Evolutionary conservation across 345 rosid species (phyloP).

Genomic region (Syzygium aromaticum): DNA sequence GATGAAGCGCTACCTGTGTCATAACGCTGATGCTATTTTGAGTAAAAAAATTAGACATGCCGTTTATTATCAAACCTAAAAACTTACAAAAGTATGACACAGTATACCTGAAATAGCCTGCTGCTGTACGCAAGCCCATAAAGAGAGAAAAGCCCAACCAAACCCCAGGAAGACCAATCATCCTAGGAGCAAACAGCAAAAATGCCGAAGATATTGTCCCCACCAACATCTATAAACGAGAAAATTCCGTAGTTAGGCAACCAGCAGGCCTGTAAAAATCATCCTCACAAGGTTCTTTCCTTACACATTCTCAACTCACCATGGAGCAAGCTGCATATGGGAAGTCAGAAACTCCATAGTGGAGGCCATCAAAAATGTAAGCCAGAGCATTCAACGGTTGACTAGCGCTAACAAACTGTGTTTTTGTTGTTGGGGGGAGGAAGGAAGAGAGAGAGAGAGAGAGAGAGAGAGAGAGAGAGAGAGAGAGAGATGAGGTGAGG

Average conservation of each 20-base stretch:
- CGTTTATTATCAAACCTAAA: not conserved
- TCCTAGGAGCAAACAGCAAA: slow-evolving; percentile 49
- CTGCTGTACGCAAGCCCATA: slow-evolving; percentile 74
- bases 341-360: slow-evolving; percentile 91
- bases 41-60: not conserved
- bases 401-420: slow-evolving; percentile 77
- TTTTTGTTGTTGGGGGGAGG: not conserved
- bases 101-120: slow-evolving; percentile 66
- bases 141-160: slow-evolving; percentile 87
- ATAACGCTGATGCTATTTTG: not conserved
- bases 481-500: not conserved
- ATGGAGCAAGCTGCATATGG: slow-evolving; percentile 79
- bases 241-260: not conserved
- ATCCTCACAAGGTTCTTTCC: not conserved
- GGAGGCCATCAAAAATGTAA: slow-evolving; percentile 89
- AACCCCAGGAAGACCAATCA: slow-evolving; percentile 70
- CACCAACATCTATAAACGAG: slow-evolving; percentile 50
- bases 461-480: accelerated
- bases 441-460: too few relatives aligned
- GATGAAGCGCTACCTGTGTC: not conserved
- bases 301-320: slow-evolving; percentile 26
- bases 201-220: slow-evolving; percentile 58
- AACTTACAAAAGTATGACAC: not conserved
- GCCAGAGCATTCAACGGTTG: slow-evolving; percentile 92
- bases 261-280: not conserved